These are phyloP conservation scores for Ustilago nuda DNA, from an alignment of 1,284 basidiomycete genomes.

Conservation along the genomic window DNA sequence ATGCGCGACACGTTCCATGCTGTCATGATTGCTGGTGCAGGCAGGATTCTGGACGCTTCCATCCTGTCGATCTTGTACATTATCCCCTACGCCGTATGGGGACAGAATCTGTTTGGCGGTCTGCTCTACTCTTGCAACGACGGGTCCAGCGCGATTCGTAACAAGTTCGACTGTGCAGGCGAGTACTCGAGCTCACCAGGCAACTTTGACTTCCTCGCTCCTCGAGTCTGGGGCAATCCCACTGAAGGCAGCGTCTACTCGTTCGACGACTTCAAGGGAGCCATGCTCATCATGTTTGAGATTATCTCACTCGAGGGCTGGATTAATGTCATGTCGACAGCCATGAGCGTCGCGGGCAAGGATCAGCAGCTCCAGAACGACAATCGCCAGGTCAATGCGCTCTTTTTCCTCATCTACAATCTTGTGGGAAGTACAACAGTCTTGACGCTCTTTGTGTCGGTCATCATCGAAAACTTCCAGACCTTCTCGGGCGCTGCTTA, in stretches of 20 bases:
- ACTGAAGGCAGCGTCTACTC: constrained; percentile 85
- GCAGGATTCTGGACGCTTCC: constrained; percentile 88
- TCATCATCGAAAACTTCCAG: constrained; percentile 95
- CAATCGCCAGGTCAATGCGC: constrained; percentile 74
- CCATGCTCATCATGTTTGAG: constrained; percentile 93
- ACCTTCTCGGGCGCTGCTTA: constrained; percentile 81
- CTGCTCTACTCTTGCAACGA: constrained; percentile 90
- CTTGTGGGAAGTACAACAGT: constrained; percentile 88
- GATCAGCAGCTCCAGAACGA: constrained; percentile 63
- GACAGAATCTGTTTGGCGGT: constrained; percentile 91
- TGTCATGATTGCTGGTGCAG: constrained; percentile 87
- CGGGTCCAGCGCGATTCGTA: constrained; percentile 71
- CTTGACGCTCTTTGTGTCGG: constrained; percentile 73
- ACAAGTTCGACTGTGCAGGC: constrained; percentile 78
- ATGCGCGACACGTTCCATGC: constrained; percentile 91
- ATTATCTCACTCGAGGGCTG: constrained; percentile 95
- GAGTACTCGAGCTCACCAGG: constrained; percentile 75
- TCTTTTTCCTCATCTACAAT: constrained; percentile 95
- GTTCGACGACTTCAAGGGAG: constrained; percentile 88
- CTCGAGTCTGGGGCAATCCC: constrained; percentile 90
- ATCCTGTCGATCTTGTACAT: constrained; percentile 91
- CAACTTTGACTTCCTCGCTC: constrained; percentile 78
- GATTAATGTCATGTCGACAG: constrained; percentile 88
- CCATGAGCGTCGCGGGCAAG: constrained; percentile 81
- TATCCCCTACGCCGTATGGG: constrained; percentile 98